Evolutionary conservation across 305 asterid species (phyloP).

Genomic region (Fraxinus paxiana): DNA sequence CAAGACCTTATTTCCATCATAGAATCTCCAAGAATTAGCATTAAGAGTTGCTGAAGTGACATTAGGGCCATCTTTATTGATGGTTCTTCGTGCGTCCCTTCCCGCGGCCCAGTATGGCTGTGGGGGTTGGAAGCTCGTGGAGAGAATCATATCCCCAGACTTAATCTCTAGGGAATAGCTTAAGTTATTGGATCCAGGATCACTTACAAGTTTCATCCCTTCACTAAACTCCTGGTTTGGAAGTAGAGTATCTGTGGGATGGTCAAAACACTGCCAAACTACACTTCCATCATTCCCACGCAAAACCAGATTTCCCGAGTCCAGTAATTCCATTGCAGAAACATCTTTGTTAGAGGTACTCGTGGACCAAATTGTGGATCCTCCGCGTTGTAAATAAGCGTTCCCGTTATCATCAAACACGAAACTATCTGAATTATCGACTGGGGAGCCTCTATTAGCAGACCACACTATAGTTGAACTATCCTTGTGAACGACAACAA

Average conservation of each 20-base stretch:
- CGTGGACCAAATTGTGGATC: conserved; percentile 38
- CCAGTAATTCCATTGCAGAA: conserved; percentile 38
- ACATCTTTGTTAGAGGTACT: conserved; percentile 36
- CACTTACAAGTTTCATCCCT: conserved; percentile 42
- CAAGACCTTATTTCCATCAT: conserved; percentile 23
- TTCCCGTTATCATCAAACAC: conserved; percentile 36
- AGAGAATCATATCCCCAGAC: conserved; percentile 45
- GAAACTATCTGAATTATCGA: conserved; percentile 35
- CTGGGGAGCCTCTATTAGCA: conserved; percentile 66
- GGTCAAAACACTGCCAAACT: conserved; percentile 45
- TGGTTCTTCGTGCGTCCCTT: conserved; percentile 32
- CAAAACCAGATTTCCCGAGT: conserved; percentile 42
- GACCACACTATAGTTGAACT: conserved; percentile 72
- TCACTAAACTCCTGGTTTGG: conserved; percentile 34
- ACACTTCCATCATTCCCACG: conserved; percentile 30
- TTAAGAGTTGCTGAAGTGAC: conserved; percentile 32
- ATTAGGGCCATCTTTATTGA: conserved; percentile 28
- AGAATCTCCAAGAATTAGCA: conserved; percentile 44
- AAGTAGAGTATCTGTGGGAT: conserved; percentile 40
- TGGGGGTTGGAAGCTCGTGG: conserved; percentile 34
- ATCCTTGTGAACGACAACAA: conserved; percentile 59
- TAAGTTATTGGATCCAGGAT: conserved; percentile 32
- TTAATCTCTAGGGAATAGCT: conserved; percentile 37
- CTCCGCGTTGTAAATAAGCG: conserved; percentile 33
- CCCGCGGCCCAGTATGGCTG: conserved; percentile 49